These are phyloP conservation scores for Neopestalotiopsis sp. DNA, from an alignment of 2,329 filamentous ascomycete genomes.

Conservation along the genomic window DNA sequence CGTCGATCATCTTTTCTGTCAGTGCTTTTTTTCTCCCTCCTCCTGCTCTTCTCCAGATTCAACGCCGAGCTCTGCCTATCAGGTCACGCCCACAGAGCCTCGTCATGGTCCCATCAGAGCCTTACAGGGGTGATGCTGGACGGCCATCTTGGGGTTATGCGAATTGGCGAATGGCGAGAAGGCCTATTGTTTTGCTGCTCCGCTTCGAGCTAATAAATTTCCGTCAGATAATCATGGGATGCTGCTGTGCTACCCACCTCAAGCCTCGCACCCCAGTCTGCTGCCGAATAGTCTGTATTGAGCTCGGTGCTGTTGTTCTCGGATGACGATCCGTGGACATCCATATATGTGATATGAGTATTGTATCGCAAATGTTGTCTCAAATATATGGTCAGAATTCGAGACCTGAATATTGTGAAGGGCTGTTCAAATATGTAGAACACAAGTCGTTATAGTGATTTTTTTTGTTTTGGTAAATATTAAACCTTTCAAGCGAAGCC, in stretches of 20 bases:
- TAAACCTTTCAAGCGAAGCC: constrained; percentile 6
- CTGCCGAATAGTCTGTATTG: background rate
- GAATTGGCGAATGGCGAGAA: constrained; percentile 4
- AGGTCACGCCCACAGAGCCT: constrained; percentile 11
- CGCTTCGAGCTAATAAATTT: constrained; percentile 10
- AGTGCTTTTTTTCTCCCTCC: background rate
- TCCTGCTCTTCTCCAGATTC: constrained; percentile 3
- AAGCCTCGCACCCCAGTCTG: background rate
- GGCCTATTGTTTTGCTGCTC: constrained; percentile 3
- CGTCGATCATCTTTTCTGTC: background rate
- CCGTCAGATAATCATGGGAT: constrained; percentile 4
- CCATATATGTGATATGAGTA: background rate
- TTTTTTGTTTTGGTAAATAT: background rate
- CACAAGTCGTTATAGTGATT: background rate
- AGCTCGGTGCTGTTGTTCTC: background rate
- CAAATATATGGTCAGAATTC: no score
- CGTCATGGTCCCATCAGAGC: constrained; percentile 1
- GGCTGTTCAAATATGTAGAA: background rate
- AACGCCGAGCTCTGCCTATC: constrained; percentile 6
- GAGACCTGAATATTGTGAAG: no score
- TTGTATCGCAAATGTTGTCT: no score
- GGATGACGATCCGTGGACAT: background rate
- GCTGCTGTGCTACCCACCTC: constrained; percentile 13
- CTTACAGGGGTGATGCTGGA: constrained; percentile 11
- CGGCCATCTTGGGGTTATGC: constrained; percentile 6